Base-by-base conservation (phyloP, 148 eudicot genomes). In the Suaeda aralocaspica region DNA sequence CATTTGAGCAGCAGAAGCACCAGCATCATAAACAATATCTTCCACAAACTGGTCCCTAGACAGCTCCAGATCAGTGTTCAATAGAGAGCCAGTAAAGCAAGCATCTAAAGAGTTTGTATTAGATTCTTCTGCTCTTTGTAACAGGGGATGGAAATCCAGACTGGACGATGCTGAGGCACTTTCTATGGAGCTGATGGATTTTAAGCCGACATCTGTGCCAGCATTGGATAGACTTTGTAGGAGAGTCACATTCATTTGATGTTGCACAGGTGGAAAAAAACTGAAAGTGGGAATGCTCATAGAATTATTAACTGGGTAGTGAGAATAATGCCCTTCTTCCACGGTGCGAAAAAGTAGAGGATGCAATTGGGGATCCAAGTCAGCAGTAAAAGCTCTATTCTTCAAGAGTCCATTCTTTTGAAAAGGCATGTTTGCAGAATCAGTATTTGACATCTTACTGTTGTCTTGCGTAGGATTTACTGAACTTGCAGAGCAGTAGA, bases 121-220 rank as follows among this genome's bases (percentile, higher is more conserved):
- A 44, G 68, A 67, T 58, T 76, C 84, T 44, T 78, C 77, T 64
- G 70, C 59, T 77, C 87, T 90, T 85, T 89, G 92, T 65, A 93
- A 77, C 71, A 93, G 86, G 18, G 96, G 98, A 72, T 93, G 98
- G 74, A 93, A 93, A 79, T 90, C 89, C 51, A 84, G 75, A 79
- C 85, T 79, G 62, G 72, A 81, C 28, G 90, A 71, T 25, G 78
- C 36, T 31, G 77, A 67, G 59, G 70, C 61, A 45, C 60, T 64
- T 61, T 81, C 83, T 76, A 71, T 81, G 33, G 76, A 72, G 71
- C 59, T 67, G 6, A 64, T 78, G 68, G 85, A 77, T 59, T 80
- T 79, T 14, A 72, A 78, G 64, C 72, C 79, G 73, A 71, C 73
- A 45, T 74, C 67, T 39, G 79, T 66, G 61, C 45, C 81, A 70